Conservation (phyloP, 2,329 filamentous ascomycete genomes). For the Coleophoma cylindrospora region DNA sequence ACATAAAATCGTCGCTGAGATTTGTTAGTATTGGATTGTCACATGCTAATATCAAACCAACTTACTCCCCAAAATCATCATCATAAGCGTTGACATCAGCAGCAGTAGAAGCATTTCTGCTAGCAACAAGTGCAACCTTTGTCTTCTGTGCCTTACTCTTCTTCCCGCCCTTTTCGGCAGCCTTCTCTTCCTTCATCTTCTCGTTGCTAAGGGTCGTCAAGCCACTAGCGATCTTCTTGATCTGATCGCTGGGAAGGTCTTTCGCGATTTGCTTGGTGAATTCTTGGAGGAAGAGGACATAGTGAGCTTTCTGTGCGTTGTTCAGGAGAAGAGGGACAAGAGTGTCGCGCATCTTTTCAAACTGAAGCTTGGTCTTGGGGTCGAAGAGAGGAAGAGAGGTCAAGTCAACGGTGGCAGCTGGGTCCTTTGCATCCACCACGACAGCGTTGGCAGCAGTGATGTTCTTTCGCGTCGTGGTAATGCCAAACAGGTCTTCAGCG, state of each 20-base stretch:
- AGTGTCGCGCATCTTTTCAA: slow-evolving; percentile 71
- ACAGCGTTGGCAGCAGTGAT: slow-evolving; percentile 62
- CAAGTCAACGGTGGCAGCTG: slow-evolving; percentile 76
- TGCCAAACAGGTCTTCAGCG: slow-evolving; percentile 84
- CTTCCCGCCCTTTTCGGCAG: slow-evolving; percentile 88
- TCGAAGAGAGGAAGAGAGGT: slow-evolving; percentile 79
- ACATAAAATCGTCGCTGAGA: slow-evolving; percentile 67
- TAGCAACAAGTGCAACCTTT: slow-evolving; percentile 75
- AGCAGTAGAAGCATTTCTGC: slow-evolving; percentile 45
- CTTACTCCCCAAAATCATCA: slow-evolving; percentile 83
- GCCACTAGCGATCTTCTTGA: slow-evolving; percentile 89
- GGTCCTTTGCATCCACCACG: slow-evolving; percentile 66
- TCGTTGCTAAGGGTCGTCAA: slow-evolving; percentile 92
- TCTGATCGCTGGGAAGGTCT: slow-evolving; percentile 85
- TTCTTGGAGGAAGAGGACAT: slow-evolving; percentile 84
- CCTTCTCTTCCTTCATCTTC: slow-evolving; percentile 98
- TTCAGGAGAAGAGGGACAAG: slow-evolving; percentile 72
- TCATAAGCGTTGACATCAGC: slow-evolving; percentile 77
- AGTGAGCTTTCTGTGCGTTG: slow-evolving; percentile 85
- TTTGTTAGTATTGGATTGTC: slow-evolving; percentile 11
- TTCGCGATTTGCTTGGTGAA: slow-evolving; percentile 83
- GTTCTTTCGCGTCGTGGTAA: slow-evolving; percentile 62
- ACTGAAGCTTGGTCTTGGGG: slow-evolving; percentile 81
- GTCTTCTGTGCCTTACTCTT: slow-evolving; percentile 96
- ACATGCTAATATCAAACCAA: slow-evolving; percentile 20